A percentile compares a stretch with the other conserved stretches of the same genome.
These are phyloP conservation scores for Hysterium pulicare DNA, from an alignment of 2,329 filamentous ascomycete species.

Conservation along the genomic window DNA sequence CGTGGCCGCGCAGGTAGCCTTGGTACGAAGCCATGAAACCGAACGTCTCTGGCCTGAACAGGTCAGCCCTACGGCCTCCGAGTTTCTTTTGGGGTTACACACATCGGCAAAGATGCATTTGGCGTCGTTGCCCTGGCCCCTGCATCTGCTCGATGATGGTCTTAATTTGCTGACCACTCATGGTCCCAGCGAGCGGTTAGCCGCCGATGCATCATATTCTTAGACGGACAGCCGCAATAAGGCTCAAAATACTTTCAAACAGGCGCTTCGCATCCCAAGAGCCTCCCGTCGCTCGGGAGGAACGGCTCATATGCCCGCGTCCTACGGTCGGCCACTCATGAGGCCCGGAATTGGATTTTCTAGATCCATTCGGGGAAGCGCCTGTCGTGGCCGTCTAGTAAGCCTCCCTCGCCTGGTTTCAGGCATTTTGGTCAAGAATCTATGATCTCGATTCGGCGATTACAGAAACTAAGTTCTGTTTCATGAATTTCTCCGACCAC, in stretches of 20 bases:
- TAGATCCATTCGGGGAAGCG: conserved; percentile 28
- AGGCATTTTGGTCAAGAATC: conserved; percentile 23
- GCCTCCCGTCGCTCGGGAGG: conserved; percentile 17
- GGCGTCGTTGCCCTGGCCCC: conserved; percentile 1
- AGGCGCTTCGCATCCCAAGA: conserved; percentile 32
- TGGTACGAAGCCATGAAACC: no score
- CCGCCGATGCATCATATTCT: conserved; percentile 28
- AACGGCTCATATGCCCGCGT: conserved; percentile 19
- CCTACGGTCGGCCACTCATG: conserved; percentile 25
- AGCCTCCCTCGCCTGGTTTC: conserved; percentile 28
- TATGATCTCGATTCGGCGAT: conserved; percentile 34
- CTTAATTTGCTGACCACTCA: conserved; percentile 29
- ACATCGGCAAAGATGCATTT: neutral
- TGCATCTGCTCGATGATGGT: conserved; percentile 14
- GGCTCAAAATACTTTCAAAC: conserved; percentile 28
- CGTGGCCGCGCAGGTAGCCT: no score
- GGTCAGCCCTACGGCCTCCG: conserved; percentile 4
- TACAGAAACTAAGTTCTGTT: conserved; percentile 39
- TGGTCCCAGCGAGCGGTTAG: conserved; percentile 15
- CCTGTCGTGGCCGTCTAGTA: conserved; percentile 27
- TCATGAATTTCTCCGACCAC: conserved; percentile 37
- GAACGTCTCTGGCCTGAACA: neutral
- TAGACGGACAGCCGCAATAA: conserved; percentile 34
- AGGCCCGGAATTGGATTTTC: conserved; percentile 23
- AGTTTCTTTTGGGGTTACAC: neutral